phyloP scores from a whole-genome alignment of 345 rosid species.

The Citropsis articulata region DNA sequence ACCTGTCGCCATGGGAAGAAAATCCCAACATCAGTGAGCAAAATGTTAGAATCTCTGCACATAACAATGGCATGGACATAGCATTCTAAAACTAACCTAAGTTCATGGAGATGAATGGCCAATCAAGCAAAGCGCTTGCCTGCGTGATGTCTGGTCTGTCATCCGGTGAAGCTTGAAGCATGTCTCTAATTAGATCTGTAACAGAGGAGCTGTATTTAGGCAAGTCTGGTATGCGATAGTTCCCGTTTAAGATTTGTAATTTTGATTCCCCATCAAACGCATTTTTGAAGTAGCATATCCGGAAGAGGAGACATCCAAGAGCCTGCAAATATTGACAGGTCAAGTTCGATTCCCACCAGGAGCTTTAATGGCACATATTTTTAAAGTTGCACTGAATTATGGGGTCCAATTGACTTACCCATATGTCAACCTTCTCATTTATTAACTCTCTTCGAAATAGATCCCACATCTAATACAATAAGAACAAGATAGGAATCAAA shows the following conservation, averaged over 20 bases:
- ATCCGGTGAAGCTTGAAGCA: slow-evolving; percentile 92
- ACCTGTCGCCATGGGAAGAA: slow-evolving; percentile 61
- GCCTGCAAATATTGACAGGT: slow-evolving; percentile 49
- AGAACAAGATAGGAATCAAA: slow-evolving; percentile 30
- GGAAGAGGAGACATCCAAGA: slow-evolving; percentile 94
- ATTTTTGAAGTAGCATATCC: slow-evolving; percentile 87
- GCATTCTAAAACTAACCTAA: slow-evolving; percentile 73
- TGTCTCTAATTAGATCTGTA: slow-evolving; percentile 69
- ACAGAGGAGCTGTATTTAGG: slow-evolving; percentile 71
- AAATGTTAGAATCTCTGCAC: slow-evolving; percentile 40
- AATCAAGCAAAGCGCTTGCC: slow-evolving; percentile 84
- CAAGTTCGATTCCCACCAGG: slow-evolving; percentile 16
- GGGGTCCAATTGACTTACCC: slow-evolving; percentile 59
- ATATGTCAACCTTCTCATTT: slow-evolving; percentile 93
- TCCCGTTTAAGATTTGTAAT: slow-evolving; percentile 90
- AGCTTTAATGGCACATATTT: not conserved
- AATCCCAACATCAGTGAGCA: slow-evolving; percentile 46
- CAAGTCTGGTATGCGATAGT: slow-evolving; percentile 79
- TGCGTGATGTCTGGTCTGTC: slow-evolving; percentile 98
- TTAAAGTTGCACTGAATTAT: slow-evolving; percentile 2
- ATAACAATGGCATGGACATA: slow-evolving; percentile 23
- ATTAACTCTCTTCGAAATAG: slow-evolving; percentile 80
- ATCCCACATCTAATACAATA: slow-evolving; percentile 92
- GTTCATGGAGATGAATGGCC: slow-evolving; percentile 67
- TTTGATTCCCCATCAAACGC: slow-evolving; percentile 99